phyloP scores from a whole-genome alignment of 2,329 filamentous ascomycete species.

The Rutstroemia sp. region DNA sequence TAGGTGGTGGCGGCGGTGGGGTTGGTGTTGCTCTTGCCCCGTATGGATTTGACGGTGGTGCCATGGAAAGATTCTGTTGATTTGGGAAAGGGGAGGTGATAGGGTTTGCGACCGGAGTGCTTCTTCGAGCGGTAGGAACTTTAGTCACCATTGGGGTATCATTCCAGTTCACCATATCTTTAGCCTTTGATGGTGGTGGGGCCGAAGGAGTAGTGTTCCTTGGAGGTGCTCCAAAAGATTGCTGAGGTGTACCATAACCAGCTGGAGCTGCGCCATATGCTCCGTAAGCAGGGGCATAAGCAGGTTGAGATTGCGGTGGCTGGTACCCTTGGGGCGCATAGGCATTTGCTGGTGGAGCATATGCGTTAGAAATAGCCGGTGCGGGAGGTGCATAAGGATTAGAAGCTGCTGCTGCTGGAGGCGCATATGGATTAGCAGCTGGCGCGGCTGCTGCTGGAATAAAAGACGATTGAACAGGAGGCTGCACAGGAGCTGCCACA shows the following conservation, averaged over 20 bases:
- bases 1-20: conserved; percentile 77
- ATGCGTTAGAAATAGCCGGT: conserved; percentile 37
- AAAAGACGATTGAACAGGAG: conserved; percentile 32
- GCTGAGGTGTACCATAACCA: conserved; percentile 29
- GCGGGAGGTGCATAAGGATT: conserved; percentile 43
- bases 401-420: conserved; percentile 25
- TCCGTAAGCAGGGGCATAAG: conserved; percentile 27
- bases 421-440: conserved; percentile 42
- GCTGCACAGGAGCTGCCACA: conserved; percentile 18
- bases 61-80: conserved; percentile 46
- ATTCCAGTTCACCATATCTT: conserved; percentile 81
- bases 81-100: conserved; percentile 71
- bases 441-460: conserved; percentile 28
- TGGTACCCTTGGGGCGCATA: conserved; percentile 36
- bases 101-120: conserved; percentile 53
- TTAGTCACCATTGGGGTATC: conserved; percentile 84
- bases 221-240: conserved; percentile 45
- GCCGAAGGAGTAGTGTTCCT: conserved; percentile 61
- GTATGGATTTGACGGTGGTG: conserved; percentile 54
- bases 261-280: conserved; percentile 25
- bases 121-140: conserved; percentile 59
- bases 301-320: conserved; percentile 30
- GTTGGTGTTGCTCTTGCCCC: conserved; percentile 55
- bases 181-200: conserved; percentile 61
- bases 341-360: conserved; percentile 35